Conservation (phyloP, 805 yeast species). For the Pichia kluyveri region DNA sequence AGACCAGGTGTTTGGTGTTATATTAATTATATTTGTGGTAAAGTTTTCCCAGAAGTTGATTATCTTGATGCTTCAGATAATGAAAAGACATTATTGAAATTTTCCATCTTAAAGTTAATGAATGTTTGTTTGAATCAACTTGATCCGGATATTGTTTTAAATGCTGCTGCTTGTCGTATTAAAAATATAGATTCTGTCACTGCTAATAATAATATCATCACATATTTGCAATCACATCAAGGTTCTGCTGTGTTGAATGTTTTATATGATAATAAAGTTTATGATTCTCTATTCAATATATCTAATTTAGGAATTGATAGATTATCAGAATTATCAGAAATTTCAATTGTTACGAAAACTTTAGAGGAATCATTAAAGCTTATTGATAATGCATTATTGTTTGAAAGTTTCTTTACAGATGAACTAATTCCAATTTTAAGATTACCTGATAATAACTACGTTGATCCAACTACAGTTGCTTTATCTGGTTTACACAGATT, state of each 20-base stretch:
- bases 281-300: conserved; percentile 46
- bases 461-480: conserved; percentile 30
- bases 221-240: conserved; percentile 58
- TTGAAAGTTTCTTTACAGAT: conserved; percentile 54
- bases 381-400: conserved; percentile 34
- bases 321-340: conserved; percentile 30
- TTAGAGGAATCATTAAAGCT: conserved; percentile 36
- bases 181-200: conserved; percentile 41
- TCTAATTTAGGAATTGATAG: conserved; percentile 53
- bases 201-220: conserved; percentile 28
- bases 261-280: conserved; percentile 51
- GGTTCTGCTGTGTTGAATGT: conserved; percentile 56
- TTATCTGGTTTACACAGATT: conserved; percentile 52
- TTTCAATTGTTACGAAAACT: conserved; percentile 27
- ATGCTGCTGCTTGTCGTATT: conserved; percentile 37
- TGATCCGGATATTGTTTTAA: conserved; percentile 42
- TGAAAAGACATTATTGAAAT: conserved; percentile 40
- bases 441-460: conserved; percentile 30
- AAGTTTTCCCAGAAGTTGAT: conserved; percentile 50
- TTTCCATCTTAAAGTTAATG: conserved; percentile 43
- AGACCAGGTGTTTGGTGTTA: conserved; percentile 73
- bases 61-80: conserved; percentile 26
- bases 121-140: conserved; percentile 39
- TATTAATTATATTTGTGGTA: conserved; percentile 59
- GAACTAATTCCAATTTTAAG: conserved; percentile 43